These are phyloP conservation scores for Boletellus sp. DNA, from an alignment of 1,284 basidiomycete species.

Conservation along the genomic window DNA sequence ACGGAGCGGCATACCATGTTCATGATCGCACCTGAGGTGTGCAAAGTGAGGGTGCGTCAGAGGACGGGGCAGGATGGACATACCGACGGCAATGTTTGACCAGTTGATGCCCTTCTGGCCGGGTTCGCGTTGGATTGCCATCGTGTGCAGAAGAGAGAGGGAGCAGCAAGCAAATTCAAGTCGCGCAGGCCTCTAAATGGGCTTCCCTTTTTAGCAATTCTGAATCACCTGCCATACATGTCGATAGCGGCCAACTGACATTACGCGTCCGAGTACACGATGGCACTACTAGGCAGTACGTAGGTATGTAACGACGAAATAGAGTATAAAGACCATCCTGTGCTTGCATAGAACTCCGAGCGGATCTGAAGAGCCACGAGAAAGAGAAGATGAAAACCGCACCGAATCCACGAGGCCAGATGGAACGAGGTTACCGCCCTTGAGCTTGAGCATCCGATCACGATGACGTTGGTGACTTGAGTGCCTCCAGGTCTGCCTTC, in stretches of 20 bases:
- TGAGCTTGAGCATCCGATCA: slow-evolving; percentile 16
- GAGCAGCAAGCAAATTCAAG: slow-evolving; percentile 16
- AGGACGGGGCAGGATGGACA: slow-evolving; percentile 22
- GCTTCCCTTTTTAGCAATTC: slow-evolving; percentile 9
- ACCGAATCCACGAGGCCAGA: slow-evolving; percentile 36
- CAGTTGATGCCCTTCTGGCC: slow-evolving; percentile 95
- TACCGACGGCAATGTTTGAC: slow-evolving; percentile 99
- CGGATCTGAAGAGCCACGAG: slow-evolving; percentile 26
- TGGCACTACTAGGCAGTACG: slow-evolving; percentile 14
- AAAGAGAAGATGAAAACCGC: slow-evolving; percentile 21
- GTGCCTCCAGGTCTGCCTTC: slow-evolving; percentile 59
- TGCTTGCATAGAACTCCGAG: slow-evolving; percentile 2
- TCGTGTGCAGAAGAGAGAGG: slow-evolving; percentile 32
- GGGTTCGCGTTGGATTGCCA: slow-evolving; percentile 79
- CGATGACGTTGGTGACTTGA: slow-evolving; percentile 20
- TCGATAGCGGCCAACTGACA: not conserved
- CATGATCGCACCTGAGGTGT: slow-evolving; percentile 81
- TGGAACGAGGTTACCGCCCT: no score
- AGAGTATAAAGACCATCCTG: slow-evolving; percentile 23
- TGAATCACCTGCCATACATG: slow-evolving; percentile 4
- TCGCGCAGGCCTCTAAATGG: slow-evolving; percentile 14
- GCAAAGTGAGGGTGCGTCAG: not conserved
- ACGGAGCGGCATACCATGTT: slow-evolving; percentile 68
- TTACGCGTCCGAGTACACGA: slow-evolving; percentile 21
- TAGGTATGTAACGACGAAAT: slow-evolving; percentile 29